A percentile compares a stretch with the other conserved stretches of the same genome.
phyloP scores from a whole-genome alignment of 148 eudicot species.

The Rhododendron mucronatum region DNA sequence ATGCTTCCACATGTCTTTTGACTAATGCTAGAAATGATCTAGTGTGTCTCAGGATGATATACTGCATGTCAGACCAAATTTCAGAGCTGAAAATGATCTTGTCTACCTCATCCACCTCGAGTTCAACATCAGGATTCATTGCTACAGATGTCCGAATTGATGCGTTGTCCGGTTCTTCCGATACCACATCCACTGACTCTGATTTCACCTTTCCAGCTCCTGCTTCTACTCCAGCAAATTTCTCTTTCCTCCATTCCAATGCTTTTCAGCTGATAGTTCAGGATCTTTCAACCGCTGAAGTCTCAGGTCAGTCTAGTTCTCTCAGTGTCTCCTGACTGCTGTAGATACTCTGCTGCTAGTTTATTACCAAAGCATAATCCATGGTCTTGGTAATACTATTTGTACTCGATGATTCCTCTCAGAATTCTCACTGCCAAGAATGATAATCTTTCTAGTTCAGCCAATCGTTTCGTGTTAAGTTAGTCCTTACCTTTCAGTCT shows the following conservation, averaged over 20 bases:
- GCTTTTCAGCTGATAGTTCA: constrained; percentile 71
- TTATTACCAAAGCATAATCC: neutral
- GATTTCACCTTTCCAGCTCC: constrained; percentile 74
- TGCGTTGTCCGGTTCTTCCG: constrained; percentile 62
- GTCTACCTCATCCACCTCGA: constrained; percentile 57
- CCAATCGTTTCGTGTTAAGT: constrained; percentile 14
- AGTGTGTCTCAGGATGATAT: constrained; percentile 99
- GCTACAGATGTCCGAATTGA: constrained; percentile 53
- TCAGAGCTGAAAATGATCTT: constrained; percentile 92
- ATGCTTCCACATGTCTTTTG: constrained; percentile 32
- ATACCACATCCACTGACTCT: constrained; percentile 69
- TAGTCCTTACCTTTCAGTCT: constrained; percentile 16
- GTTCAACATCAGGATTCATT: constrained; percentile 51
- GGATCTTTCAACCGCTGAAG: constrained; percentile 76
- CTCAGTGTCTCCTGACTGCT: constrained; percentile 29
- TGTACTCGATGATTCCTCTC: neutral
- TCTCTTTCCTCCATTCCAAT: constrained; percentile 54
- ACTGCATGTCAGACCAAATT: constrained; percentile 88
- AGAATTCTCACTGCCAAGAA: neutral
- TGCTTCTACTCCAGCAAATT: constrained; percentile 55
- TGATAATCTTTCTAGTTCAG: constrained; percentile 10
- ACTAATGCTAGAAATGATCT: constrained; percentile 72
- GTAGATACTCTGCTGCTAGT: constrained; percentile 15
- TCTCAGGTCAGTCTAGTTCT: constrained; percentile 71
- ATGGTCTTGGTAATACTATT: neutral